Evolutionary conservation across 495 filamentous ascomycete genomes (phyloP).

Genomic region (Lophiotrema nucula): DNA sequence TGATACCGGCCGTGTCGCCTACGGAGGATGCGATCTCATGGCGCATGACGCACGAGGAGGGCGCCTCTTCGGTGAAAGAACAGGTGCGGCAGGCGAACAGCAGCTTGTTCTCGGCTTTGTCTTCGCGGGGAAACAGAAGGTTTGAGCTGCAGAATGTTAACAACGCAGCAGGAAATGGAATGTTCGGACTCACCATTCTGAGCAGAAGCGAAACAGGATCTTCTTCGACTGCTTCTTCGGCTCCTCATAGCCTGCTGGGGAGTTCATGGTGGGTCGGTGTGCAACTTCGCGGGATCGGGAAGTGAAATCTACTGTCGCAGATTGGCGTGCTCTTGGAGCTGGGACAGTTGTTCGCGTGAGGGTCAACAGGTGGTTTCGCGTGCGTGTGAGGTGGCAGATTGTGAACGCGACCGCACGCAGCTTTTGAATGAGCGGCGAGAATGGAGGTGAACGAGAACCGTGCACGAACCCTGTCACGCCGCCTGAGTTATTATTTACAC

Average conservation of each 20-base stretch:
- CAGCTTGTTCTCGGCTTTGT: conserved; percentile 61
- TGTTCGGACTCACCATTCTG: conserved; percentile 68
- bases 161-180: neutral
- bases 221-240: conserved; percentile 60
- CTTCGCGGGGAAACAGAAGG: conserved; percentile 96
- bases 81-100: conserved; percentile 88
- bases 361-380: no score
- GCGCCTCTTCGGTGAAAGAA: conserved; percentile 81
- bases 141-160: conserved; percentile 65
- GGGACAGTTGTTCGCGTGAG: no score
- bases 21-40: conserved; percentile 85
- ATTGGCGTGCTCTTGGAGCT: no score
- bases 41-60: conserved; percentile 82
- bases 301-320: no score
- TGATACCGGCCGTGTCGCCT: conserved; percentile 94
- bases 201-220: conserved; percentile 94
- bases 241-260: conserved; percentile 50
- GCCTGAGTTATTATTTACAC: neutral
- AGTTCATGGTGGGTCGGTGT: conserved; percentile 14
- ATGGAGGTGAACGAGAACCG: neutral
- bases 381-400: no score
- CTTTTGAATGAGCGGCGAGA: neutral
- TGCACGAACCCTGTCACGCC: neutral
- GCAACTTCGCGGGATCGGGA: no score
- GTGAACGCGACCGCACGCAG: no score